Conservation (phyloP, 169 alveolate species). For the Plasmodium coatneyi region DNA sequence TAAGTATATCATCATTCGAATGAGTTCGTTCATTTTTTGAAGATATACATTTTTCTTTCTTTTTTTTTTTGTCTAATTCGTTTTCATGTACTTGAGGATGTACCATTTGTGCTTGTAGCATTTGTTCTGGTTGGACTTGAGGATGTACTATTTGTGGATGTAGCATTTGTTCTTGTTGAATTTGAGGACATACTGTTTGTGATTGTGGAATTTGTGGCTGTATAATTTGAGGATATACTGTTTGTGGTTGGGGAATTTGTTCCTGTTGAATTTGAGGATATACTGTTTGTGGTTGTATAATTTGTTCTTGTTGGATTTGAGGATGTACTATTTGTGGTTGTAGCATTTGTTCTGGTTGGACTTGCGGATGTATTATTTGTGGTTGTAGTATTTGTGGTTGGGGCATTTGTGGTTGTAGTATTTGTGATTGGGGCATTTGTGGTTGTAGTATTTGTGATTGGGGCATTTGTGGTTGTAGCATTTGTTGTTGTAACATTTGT, state of each 20-base stretch:
- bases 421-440: background rate
- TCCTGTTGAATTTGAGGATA: too few relatives aligned
- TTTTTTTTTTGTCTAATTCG: background rate
- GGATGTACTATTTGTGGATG: background rate
- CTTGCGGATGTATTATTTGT: background rate
- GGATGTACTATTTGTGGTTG: background rate
- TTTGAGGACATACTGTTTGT: background rate
- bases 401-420: background rate
- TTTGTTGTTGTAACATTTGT: too few relatives aligned
- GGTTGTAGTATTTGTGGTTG: background rate
- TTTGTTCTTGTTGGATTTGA: background rate
- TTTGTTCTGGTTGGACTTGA: background rate
- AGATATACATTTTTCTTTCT: background rate
- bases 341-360: too few relatives aligned
- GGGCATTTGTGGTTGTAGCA: background rate
- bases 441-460: background rate
- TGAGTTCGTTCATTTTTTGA: background rate
- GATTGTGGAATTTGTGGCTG: background rate
- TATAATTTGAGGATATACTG: background rate
- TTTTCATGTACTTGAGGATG: background rate
- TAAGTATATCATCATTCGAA: background rate
- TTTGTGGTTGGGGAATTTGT: background rate
- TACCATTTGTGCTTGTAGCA: background rate
- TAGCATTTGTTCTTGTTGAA: background rate
- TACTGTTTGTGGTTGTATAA: background rate